Evolutionary conservation across 202 grass and related monocot species (phyloP), one percentile per base, ranked within the genome.

Genomic region (Bolboschoenoplectus hybrid): DNA sequence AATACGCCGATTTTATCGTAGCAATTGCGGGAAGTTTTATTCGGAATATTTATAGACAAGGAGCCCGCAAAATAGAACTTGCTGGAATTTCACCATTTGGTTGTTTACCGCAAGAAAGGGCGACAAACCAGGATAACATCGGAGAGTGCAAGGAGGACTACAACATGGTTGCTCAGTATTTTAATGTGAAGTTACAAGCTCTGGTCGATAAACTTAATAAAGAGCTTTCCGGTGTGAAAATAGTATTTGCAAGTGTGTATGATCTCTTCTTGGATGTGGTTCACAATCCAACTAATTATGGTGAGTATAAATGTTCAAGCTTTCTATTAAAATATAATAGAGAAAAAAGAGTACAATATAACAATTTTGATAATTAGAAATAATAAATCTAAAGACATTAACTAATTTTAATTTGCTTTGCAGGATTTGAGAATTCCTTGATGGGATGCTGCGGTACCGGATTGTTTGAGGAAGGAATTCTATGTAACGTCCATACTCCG

Each of bases 391-490:
- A 65, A 81, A n/a, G 46, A 80, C 8, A 36, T 6, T 65, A 51
- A 16, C 17, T 58, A 43, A 11, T 81, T 39, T 17, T 19, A 49
- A 9, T 70, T 16, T 77, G 12, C 5, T 36, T 53, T 70, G 44
- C 86, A 96, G 91, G 93, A 81, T 96, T 96, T 36, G 93, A 96
- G 19, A 89, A 87, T 26, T 74, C 88, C 1, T 67, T 67, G 35
- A 81, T 85, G 84, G 93, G 93, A 8, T 96, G 93, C 78, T 96
- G 93, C 3, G 93, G 93, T 55, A 96, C 89, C 0, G 93, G 93
- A 3, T 35, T 88, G n/a, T 88, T 96, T 49, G 93, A 96, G 88
- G 86, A 74, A 6, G 91, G 91, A 6, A 62, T 87, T 75, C 74
- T 90, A 3, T 96, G 93, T 88, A 87, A 91, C 84, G 0, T 88